A percentile compares a stretch with the other conserved stretches of the same genome.
phyloP scores from a whole-genome alignment of 768 basidiomycete species.

The Auriscalpium microsporum region DNA sequence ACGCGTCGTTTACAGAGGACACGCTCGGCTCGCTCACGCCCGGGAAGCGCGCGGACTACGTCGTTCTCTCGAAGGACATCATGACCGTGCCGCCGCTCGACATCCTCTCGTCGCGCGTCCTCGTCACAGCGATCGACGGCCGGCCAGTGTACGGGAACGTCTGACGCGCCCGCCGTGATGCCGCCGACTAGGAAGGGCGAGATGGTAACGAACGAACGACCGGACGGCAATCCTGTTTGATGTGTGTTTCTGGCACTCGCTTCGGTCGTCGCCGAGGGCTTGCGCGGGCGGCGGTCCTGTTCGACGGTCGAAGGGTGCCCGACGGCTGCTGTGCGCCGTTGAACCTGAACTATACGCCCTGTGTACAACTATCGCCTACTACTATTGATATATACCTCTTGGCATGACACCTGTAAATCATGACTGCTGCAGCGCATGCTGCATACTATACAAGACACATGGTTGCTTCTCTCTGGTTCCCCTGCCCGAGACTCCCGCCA shows the following conservation, averaged over 20 bases:
- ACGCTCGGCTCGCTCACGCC: slow-evolving; percentile 65
- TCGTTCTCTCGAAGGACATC: slow-evolving; percentile 77
- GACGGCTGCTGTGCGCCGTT: no score
- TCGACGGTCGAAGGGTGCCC: not conserved
- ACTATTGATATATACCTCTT: no score
- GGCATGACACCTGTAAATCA: no score
- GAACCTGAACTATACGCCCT: no score
- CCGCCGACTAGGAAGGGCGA: not conserved
- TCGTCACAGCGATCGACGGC: slow-evolving; percentile 77
- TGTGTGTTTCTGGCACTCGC: not conserved
- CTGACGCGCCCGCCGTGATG: slow-evolving; percentile 8
- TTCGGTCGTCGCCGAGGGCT: slow-evolving; percentile 4
- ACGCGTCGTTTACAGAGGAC: slow-evolving; percentile 74
- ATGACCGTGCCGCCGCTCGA: slow-evolving; percentile 51
- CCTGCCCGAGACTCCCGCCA: no score
- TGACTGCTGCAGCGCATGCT: no score
- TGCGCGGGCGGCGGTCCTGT: slow-evolving; percentile 1
- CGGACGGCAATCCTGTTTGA: not conserved
- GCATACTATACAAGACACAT: no score
- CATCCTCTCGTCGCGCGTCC: slow-evolving; percentile 60
- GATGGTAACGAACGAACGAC: not conserved
- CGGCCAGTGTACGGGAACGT: slow-evolving; percentile 35
- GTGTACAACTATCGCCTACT: no score
- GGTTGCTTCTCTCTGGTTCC: no score
- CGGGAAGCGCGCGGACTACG: slow-evolving; percentile 81